A percentile compares a stretch with the other conserved stretches of the same genome.
phyloP scores from a whole-genome alignment of 2,329 filamentous ascomycete genomes.

The Colletotrichum navitas region DNA sequence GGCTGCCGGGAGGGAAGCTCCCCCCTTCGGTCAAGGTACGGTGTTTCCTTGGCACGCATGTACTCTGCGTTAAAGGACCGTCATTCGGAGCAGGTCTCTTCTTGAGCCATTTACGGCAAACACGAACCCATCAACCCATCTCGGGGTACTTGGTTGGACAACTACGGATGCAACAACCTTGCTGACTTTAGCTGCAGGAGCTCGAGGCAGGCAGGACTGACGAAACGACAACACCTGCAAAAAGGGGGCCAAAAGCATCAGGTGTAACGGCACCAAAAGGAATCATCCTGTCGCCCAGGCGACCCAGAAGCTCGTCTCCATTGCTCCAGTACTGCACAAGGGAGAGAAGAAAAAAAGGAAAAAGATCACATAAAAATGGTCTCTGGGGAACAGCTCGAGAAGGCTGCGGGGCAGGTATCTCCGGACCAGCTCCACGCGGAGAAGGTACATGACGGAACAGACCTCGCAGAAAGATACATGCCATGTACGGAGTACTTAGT shows the following conservation, averaged over 20 bases:
- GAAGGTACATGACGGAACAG: slow-evolving; percentile 16
- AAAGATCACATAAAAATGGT: neutral
- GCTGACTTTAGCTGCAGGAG: slow-evolving; percentile 20
- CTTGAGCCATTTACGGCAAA: neutral
- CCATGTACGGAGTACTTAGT: too few species aligned
- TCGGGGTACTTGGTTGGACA: slow-evolving; percentile 3
- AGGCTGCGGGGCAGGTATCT: slow-evolving; percentile 23
- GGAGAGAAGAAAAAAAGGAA: neutral
- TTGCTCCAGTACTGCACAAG: neutral
- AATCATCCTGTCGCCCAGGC: neutral
- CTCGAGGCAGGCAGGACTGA: slow-evolving; percentile 1
- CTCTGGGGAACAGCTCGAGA: slow-evolving; percentile 9
- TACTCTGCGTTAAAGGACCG: slow-evolving; percentile 5
- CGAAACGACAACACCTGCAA: neutral
- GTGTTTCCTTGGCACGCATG: neutral
- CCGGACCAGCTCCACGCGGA: slow-evolving; percentile 21
- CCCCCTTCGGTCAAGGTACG: slow-evolving; percentile 6
- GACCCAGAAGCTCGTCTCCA: neutral
- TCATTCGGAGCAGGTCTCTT: neutral
- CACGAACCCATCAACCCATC: slow-evolving; percentile 1
- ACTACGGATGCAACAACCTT: slow-evolving; percentile 7
- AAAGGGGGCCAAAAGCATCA: neutral
- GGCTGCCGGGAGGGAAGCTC: slow-evolving; percentile 13
- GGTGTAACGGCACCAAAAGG: neutral
- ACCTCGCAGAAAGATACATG: neutral